A percentile compares a stretch with the other conserved stretches of the same genome.
Evolutionary conservation across 345 rosid species (phyloP).

Genomic region (Hevea brasiliensis): DNA sequence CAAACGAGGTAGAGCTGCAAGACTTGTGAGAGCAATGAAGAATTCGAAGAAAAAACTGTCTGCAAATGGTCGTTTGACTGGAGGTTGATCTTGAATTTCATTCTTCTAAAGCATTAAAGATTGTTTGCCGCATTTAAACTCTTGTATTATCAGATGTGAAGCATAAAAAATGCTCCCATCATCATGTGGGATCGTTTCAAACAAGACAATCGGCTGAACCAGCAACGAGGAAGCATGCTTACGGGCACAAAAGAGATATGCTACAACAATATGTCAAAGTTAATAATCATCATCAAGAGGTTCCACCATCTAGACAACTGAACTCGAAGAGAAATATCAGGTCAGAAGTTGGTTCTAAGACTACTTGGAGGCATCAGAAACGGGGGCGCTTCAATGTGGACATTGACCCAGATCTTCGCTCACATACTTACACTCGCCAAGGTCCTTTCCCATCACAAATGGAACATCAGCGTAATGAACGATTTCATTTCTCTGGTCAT

Average conservation of each 20-base stretch:
- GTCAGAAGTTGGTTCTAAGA: conserved; percentile 17
- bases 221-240: conserved; percentile 23
- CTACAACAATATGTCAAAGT: conserved; percentile 10
- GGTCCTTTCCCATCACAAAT: conserved; percentile 16
- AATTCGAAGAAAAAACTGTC: conserved; percentile 34
- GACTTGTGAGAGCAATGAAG: conserved; percentile 43
- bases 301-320: conserved; percentile 18
- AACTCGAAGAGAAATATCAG: conserved; percentile 15
- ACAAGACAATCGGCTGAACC: conserved; percentile 27
- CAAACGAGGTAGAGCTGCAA: conserved; percentile 57
- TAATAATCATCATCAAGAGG: conserved; percentile 23
- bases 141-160: conserved; percentile 40
- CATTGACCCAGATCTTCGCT: conserved; percentile 22
- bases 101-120: background rate
- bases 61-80: conserved; percentile 30
- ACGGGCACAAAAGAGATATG: conserved; percentile 19
- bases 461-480: conserved; percentile 24
- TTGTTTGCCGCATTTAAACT: background rate
- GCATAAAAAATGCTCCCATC: conserved; percentile 33
- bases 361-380: conserved; percentile 28
- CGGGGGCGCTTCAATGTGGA: conserved; percentile 17
- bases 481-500: conserved; percentile 15
- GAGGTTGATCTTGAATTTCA: background rate
- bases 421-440: conserved; percentile 21
- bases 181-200: conserved; percentile 27